Evolutionary conservation across 2,329 filamentous ascomycete species (phyloP), one percentile per base, ranked within the genome.

Genomic region (Drechslerella stenobrocha): DNA sequence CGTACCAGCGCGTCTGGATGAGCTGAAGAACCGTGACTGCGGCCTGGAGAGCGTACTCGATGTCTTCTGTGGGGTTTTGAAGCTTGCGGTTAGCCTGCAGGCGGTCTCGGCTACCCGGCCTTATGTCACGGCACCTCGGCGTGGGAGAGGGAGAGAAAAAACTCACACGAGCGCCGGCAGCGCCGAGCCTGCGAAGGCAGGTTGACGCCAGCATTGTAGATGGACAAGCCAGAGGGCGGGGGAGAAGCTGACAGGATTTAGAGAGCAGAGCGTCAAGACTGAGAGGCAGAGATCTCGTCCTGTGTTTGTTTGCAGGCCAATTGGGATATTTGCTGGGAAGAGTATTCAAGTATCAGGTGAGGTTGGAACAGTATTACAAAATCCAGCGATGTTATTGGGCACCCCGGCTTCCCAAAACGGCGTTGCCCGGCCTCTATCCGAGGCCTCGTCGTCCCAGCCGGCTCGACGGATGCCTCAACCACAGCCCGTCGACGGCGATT

Each of bases 11-110:
- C 89, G 84, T 75, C 87, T 85, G 71, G 92, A 92, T 70, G 89
- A 90, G 70, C 92, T 95, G 80, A 98, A 97, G 69, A 85, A 81
- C 79, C 91, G 84, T 75, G 82, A 81, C 75, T 88, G 84, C 74
- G 80, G 81, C 77, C 82, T 83, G 75, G 82, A 82, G 71, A 84
- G 82, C 76, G 88, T 82, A 86, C 89, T 52, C 40, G 59, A 48
- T 18, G 63, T 60, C 37, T 53, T 57, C 58, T 63, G 42, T 40
- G 52, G 20, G 26, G 6, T 26, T 23, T 6, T 47, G 9, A 6
- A 18, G 20, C 9, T 13, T n/a, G 20, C 5, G 45, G 35, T 37
- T 28, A 20, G 50, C n/a, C 18, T 55, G 50, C 30, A 37, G 52
- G n/a, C 30, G 58, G 60, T 45, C 53, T 56, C 52, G 53, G 59